Evolutionary conservation across 139 green algal species (phyloP), one percentile per base, ranked within the genome.

Genomic region (Axilococcus clingmanii): DNA sequence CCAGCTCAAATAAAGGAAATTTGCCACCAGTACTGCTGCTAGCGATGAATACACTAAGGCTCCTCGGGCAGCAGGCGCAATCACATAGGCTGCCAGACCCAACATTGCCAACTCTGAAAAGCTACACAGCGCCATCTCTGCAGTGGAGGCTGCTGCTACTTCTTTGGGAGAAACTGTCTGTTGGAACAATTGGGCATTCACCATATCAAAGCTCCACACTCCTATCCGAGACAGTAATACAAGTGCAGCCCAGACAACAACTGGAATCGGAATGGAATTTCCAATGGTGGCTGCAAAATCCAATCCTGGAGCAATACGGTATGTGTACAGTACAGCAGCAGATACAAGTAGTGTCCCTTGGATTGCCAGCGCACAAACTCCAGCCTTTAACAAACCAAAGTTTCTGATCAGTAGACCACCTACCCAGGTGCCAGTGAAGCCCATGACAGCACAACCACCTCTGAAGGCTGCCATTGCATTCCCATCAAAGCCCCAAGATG

Each of bases 141-240:
- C 60, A 27, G 53, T 53, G 5, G 49, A 62, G 8, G 74, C 60
- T 3, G 57, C 66, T 22, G 68, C 55, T 3, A 63, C 59, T 27
- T 71, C 64, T 3, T 29, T 37, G 3, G 54, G 48, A 14, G 53
- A 22, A 32, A 76, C 68, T 5, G 45, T 68, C 30, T 76, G 64
- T 53, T 75, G 64, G 35, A 75, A 66, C 11, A 76, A 53, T 38
- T 78, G 69, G 0, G 59, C 40, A 53, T 78, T 70, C 16, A 65
- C 45, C 68, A 78, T 75, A 28, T 78, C 69, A 35, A 56, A 78
- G 31, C 32, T 52, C 69, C 69, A 78, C 27, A 77, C 31, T n/a
- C 68, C 69, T 9, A 77, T 40, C 16, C 69, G 55, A 7, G 68
- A 78, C 27, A 68, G 41, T 7, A 72, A 61, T 37, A 78, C 50